Evolutionary conservation across 441 rosid species (phyloP).

Genomic region (Pelargonium australe): DNA sequence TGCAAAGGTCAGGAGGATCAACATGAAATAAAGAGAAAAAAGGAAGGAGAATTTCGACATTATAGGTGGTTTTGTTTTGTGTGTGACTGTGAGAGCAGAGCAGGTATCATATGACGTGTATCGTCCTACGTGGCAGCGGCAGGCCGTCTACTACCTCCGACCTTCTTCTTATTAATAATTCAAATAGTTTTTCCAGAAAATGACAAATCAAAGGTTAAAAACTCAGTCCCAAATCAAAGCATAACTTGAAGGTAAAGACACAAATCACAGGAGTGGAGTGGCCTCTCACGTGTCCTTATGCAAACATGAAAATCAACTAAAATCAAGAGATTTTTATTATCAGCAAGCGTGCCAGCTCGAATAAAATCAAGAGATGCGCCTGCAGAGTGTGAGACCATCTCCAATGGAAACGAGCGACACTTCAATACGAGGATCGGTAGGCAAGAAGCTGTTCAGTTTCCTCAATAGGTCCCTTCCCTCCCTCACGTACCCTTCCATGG

Average conservation of each 20-base stretch:
- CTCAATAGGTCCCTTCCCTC: background rate
- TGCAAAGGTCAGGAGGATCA: background rate
- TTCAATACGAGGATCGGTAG: background rate
- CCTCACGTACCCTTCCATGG: background rate
- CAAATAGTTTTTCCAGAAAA: background rate
- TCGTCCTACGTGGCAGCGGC: background rate
- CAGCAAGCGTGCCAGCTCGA: too few species aligned
- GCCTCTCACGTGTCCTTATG: too few species aligned
- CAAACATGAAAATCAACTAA: too few species aligned
- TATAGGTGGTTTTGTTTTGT: background rate
- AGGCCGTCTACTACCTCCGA: slow-evolving; percentile 1
- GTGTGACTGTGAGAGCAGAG: background rate
- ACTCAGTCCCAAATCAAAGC: too few species aligned
- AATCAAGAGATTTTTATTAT: too few species aligned
- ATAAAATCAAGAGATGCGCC: too few species aligned
- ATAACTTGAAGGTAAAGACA: too few species aligned
- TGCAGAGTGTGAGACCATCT: background rate
- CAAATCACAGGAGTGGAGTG: too few species aligned
- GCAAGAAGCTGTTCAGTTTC: background rate
- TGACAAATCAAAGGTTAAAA: too few species aligned
- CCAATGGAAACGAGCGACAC: background rate
- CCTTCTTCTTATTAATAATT: background rate
- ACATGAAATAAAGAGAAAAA: background rate
- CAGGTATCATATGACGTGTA: slow-evolving; percentile 1
- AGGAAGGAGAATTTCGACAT: background rate